Conservation (phyloP, 2,329 filamentous ascomycete genomes). For the Colletotrichum horii region DNA sequence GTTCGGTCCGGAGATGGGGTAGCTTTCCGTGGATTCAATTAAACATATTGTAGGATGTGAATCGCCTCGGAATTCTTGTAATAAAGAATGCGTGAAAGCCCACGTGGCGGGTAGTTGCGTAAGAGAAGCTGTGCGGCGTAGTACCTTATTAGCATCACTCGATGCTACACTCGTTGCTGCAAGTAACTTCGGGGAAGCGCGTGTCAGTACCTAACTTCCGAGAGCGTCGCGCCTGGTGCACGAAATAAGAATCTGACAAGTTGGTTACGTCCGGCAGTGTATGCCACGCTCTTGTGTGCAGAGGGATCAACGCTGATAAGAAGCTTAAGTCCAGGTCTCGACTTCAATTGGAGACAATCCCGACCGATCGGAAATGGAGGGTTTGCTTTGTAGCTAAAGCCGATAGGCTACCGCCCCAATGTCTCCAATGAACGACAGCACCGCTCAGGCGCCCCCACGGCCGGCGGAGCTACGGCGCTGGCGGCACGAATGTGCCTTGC, state of each 20-base stretch:
- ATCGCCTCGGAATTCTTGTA: not conserved
- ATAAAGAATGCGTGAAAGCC: not conserved
- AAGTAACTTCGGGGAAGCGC: not conserved
- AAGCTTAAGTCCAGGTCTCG: not conserved
- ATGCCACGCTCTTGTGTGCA: not conserved
- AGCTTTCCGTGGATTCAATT: not conserved
- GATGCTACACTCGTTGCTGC: not conserved
- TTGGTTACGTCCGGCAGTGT: not conserved
- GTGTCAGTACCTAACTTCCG: not conserved
- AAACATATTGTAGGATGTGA: not conserved
- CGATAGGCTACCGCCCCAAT: not conserved
- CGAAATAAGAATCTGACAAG: not conserved
- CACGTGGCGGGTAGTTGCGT: not conserved
- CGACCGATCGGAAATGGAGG: constrained; percentile 13
- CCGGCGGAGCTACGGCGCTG: not conserved
- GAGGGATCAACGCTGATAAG: not conserved
- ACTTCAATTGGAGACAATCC: not conserved
- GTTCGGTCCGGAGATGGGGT: not conserved
- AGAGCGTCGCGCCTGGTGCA: not conserved
- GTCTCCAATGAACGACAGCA: not conserved
- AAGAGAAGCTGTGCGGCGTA: not conserved
- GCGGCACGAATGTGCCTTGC: not conserved
- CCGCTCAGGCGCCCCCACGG: not conserved
- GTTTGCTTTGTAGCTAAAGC: not conserved
- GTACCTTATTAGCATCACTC: not conserved